These are phyloP conservation scores for Agrocybe praecox DNA, from an alignment of 768 basidiomycete genomes.

Conservation along the genomic window DNA sequence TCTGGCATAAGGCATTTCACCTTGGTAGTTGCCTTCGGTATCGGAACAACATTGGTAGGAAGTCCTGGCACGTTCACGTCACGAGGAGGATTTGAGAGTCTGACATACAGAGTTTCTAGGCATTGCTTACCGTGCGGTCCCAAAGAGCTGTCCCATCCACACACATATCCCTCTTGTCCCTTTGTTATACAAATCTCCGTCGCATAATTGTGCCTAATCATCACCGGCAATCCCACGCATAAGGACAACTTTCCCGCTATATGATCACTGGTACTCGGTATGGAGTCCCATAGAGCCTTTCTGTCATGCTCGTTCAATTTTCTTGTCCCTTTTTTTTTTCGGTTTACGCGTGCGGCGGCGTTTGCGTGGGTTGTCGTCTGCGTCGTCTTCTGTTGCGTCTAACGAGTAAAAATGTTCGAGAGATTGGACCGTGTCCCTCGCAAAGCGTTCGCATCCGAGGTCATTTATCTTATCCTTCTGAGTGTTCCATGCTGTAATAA, in stretches of 20 bases:
- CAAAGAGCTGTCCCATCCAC: constrained; percentile 25
- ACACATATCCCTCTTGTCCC: constrained; percentile 33
- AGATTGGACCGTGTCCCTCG: constrained; percentile 21
- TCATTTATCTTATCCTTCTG: constrained; percentile 35
- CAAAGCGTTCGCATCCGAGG: constrained; percentile 27
- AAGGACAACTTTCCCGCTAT: constrained; percentile 29
- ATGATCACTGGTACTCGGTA: constrained; percentile 11
- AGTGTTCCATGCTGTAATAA: constrained; percentile 33
- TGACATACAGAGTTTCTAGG: constrained; percentile 32
- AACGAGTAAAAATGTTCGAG: constrained; percentile 29
- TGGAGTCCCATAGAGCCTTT: constrained; percentile 11
- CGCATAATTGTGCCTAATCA: constrained; percentile 31
- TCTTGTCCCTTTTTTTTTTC: background rate
- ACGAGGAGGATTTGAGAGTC: constrained; percentile 23
- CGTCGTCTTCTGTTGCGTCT: constrained; percentile 1
- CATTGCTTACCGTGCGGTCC: constrained; percentile 19
- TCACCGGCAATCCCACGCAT: constrained; percentile 33
- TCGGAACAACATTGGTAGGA: constrained; percentile 34
- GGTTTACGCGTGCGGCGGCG: background rate
- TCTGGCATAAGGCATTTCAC: constrained; percentile 17
- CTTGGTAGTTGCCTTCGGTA: constrained; percentile 5
- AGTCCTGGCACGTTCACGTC: constrained; percentile 25
- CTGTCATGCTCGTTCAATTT: background rate
- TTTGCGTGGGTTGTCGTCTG: background rate
- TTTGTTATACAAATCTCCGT: constrained; percentile 37